Evolutionary conservation across 1,139 yeast species (phyloP).

Genomic region (Suzukiozyma palmioleophila): DNA sequence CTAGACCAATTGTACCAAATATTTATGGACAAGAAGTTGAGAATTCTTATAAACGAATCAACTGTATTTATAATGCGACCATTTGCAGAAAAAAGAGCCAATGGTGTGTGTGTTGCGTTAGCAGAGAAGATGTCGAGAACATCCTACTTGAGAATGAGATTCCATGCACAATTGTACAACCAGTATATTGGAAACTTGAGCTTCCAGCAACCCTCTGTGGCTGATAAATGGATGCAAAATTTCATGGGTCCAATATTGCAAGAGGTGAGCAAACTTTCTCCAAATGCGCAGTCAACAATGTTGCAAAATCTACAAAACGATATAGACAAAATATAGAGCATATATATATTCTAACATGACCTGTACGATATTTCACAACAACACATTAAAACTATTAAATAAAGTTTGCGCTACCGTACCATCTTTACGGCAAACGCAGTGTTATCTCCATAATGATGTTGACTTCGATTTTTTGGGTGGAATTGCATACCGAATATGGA

Average conservation of each 20-base stretch:
- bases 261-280: not conserved
- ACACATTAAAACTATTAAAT: too few species aligned
- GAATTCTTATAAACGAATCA: constrained; percentile 11
- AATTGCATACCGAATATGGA: too few species aligned
- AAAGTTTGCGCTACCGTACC: too few species aligned
- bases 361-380: too few species aligned
- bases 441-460: too few species aligned
- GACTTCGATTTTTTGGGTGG: not conserved
- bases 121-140: constrained; percentile 10
- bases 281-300: constrained; percentile 6
- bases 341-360: not conserved
- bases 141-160: constrained; percentile 13
- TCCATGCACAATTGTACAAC: constrained; percentile 15
- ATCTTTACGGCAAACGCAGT: too few species aligned
- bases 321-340: not conserved
- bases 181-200: constrained; percentile 20
- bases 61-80: constrained; percentile 9
- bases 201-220: constrained; percentile 7
- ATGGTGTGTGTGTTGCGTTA: constrained; percentile 7
- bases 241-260: constrained; percentile 7
- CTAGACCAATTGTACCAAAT: constrained; percentile 5
- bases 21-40: constrained; percentile 16
- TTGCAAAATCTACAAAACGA: constrained; percentile 4
- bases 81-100: constrained; percentile 7
- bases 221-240: constrained; percentile 16